Evolutionary conservation across 2,329 filamentous ascomycete genomes (phyloP).

Genomic region (Rutstroemia sp.): DNA sequence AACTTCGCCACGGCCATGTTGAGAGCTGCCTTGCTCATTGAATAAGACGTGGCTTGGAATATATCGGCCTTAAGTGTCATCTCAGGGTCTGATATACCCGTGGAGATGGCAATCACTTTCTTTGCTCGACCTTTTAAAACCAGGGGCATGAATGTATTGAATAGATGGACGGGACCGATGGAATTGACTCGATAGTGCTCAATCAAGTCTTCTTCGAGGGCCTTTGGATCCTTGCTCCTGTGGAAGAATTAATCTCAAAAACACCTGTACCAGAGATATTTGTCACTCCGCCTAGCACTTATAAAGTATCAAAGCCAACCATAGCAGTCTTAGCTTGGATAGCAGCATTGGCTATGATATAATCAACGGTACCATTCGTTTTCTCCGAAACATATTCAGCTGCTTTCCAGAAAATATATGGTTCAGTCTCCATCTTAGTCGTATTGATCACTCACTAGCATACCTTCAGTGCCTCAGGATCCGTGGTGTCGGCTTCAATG

Average conservation of each 20-base stretch:
- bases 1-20: neutral
- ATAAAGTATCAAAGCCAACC: neutral
- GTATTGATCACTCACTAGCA: neutral
- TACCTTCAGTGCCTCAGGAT: neutral
- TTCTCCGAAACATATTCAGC: neutral
- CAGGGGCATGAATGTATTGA: neutral
- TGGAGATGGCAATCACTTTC: neutral
- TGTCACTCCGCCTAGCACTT: neutral
- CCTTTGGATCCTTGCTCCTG: too few species aligned
- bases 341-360: neutral
- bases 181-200: neutral
- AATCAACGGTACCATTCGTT: neutral
- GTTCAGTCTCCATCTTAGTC: too few species aligned
- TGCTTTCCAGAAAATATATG: neutral
- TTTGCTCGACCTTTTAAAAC: neutral
- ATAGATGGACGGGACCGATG: neutral
- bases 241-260: too few species aligned
- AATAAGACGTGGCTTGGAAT: neutral
- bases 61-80: neutral
- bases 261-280: neutral
- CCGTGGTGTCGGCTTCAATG: neutral
- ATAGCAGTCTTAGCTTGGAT: neutral
- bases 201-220: neutral
- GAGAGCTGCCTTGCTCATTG: neutral
- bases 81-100: neutral